Evolutionary conservation across 2,329 filamentous ascomycete genomes (phyloP).

Genomic region (Fusarium sp.): DNA sequence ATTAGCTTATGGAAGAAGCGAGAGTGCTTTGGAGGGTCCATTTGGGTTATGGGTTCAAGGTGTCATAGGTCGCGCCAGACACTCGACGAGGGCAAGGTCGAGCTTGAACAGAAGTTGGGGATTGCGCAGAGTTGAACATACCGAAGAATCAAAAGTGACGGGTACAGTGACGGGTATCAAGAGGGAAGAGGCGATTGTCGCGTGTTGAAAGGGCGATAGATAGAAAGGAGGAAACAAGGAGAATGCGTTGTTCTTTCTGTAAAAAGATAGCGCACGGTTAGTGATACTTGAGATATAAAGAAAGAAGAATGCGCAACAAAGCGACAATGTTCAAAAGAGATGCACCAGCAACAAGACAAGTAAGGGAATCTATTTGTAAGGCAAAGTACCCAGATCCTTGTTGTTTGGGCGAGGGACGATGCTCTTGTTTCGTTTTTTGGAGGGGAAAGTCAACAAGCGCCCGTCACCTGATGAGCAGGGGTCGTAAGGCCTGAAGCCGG

Average conservation of each 20-base stretch:
- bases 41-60: constrained; percentile 28
- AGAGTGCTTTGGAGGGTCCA: constrained; percentile 46
- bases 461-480: constrained; percentile 50
- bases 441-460: constrained; percentile 51
- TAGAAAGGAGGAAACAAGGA: constrained; percentile 46
- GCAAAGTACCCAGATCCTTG: constrained; percentile 39
- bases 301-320: constrained; percentile 40
- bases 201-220: constrained; percentile 33
- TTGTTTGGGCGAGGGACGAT: constrained; percentile 42
- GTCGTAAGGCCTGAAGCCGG: constrained; percentile 29
- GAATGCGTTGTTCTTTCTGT: constrained; percentile 47
- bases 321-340: constrained; percentile 21
- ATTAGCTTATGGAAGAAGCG: constrained; percentile 53
- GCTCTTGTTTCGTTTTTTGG: constrained; percentile 40
- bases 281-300: constrained; percentile 25
- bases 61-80: constrained; percentile 25
- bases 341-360: constrained; percentile 16
- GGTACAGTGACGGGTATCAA: constrained; percentile 39
- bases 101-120: constrained; percentile 1
- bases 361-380: constrained; percentile 20
- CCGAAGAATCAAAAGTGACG: constrained; percentile 30
- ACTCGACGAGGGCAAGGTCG: constrained; percentile 14
- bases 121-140: constrained; percentile 30
- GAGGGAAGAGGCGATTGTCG: constrained; percentile 38
- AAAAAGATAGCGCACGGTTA: constrained; percentile 40